phyloP scores from a whole-genome alignment of 306 rosid genomes.

The Quillaja saponaria region DNA sequence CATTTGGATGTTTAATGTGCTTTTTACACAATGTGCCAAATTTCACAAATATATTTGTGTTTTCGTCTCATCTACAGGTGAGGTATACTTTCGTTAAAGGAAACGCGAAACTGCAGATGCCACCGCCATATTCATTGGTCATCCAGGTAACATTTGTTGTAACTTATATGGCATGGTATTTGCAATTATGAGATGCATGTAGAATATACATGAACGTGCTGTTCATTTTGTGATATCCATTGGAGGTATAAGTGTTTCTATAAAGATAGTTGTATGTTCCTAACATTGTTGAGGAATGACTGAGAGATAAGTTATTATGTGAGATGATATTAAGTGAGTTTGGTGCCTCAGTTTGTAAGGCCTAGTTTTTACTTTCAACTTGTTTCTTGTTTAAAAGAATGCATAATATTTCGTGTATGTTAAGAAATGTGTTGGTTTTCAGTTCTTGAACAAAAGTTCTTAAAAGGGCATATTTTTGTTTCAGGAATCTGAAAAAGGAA shows the following conservation, averaged over 20 bases:
- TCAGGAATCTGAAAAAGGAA: conserved; percentile 80
- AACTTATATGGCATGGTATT: neutral
- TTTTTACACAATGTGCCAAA: neutral
- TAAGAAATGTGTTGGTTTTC: conserved; percentile 4
- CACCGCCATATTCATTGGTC: conserved; percentile 68
- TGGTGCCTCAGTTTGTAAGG: neutral
- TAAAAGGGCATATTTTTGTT: conserved; percentile 26
- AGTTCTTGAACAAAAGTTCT: conserved; percentile 15
- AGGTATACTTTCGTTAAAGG: conserved; percentile 81
- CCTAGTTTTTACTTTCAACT: neutral
- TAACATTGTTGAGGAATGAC: neutral
- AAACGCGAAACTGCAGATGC: conserved; percentile 70
- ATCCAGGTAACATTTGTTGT: conserved; percentile 77
- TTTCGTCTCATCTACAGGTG: conserved; percentile 43
- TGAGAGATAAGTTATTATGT: neutral
- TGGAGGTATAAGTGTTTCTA: neutral
- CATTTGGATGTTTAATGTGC: neutral
- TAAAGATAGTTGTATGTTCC: neutral
- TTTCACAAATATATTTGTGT: neutral
- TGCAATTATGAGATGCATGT: conserved; percentile 8
- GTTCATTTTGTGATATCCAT: neutral
- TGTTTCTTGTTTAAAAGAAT: neutral
- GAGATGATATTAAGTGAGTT: neutral
- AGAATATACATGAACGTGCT: neutral
- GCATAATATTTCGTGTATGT: neutral